A percentile compares a stretch with the other conserved stretches of the same genome.
Conservation (phyloP, 352 stramenopile species). For the Globisporangium polare region DNA sequence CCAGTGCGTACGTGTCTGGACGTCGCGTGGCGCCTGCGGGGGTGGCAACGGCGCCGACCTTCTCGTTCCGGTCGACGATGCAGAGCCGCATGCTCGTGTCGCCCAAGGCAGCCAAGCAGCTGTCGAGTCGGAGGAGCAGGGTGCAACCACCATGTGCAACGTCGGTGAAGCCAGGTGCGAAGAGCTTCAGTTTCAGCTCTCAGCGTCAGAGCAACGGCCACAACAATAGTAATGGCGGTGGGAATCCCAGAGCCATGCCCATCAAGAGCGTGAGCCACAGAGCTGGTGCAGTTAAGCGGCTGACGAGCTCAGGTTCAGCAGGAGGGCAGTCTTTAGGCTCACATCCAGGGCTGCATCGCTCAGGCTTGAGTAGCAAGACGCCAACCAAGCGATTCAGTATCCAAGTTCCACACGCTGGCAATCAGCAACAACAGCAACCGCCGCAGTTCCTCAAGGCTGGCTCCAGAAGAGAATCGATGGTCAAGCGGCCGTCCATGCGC, state of each 20-base stretch:
- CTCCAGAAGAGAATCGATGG: slow-evolving; percentile 4
- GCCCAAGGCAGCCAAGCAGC: slow-evolving; percentile 12
- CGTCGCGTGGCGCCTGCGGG: slow-evolving; percentile 13
- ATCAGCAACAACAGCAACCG: slow-evolving; percentile 1
- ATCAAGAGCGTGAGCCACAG: neutral
- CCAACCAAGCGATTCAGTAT: slow-evolving; percentile 4
- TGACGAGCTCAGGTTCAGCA: neutral
- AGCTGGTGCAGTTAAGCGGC: neutral
- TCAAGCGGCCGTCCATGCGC: slow-evolving; percentile 13
- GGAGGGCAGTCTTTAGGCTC: neutral
- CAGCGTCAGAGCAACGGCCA: neutral
- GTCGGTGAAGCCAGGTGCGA: neutral
- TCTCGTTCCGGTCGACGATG: slow-evolving; percentile 37
- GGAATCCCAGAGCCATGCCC: neutral
- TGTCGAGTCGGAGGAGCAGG: neutral
- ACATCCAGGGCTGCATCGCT: neutral
- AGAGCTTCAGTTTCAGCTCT: neutral
- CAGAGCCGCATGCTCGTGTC: slow-evolving; percentile 33
- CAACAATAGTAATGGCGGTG: neutral
- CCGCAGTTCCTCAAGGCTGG: slow-evolving; percentile 1
- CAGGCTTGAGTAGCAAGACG: neutral
- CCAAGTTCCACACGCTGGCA: neutral
- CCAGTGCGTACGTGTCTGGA: slow-evolving; percentile 23
- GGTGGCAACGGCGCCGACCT: slow-evolving; percentile 21
- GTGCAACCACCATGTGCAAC: neutral